These are phyloP conservation scores for Geranium incanum DNA, from an alignment of 441 rosid species.

Conservation along the genomic window DNA sequence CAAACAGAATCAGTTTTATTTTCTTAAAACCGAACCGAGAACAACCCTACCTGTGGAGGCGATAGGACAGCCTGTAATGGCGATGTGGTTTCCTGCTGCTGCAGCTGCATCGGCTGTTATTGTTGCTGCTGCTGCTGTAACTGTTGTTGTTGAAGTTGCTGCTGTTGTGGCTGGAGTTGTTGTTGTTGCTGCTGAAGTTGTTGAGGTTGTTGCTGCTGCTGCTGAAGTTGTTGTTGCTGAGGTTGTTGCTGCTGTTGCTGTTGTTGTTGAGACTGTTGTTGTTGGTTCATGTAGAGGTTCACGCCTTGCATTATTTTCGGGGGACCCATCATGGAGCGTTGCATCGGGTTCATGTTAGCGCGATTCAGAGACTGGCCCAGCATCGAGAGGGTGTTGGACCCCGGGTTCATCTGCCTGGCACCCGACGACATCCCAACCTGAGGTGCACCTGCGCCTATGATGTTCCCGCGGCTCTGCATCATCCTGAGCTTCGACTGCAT, in stretches of 20 bases:
- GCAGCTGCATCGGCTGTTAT: slow-evolving; percentile 31
- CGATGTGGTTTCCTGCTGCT: slow-evolving; percentile 53
- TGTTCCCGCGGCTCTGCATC: slow-evolving; percentile 26
- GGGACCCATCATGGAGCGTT: slow-evolving; percentile 61
- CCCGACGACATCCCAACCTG: slow-evolving; percentile 71
- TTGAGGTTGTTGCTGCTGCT: slow-evolving; percentile 21
- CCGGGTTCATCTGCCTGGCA: slow-evolving; percentile 54
- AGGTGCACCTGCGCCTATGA: slow-evolving; percentile 47
- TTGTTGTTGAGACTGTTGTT: slow-evolving; percentile 32
- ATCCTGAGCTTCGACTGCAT: slow-evolving; percentile 33
- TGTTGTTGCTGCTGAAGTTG: slow-evolving; percentile 20
- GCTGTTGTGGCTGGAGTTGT: slow-evolving; percentile 22
- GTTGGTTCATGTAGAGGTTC: slow-evolving; percentile 60
- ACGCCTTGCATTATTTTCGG: slow-evolving; percentile 72
- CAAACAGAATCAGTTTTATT: too few relatives aligned
- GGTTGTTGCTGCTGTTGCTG: not conserved
- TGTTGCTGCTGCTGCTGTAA: slow-evolving; percentile 22
- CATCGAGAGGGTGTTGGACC: slow-evolving; percentile 57
- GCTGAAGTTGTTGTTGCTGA: slow-evolving; percentile 21
- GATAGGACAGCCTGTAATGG: slow-evolving; percentile 74
- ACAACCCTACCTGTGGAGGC: slow-evolving; percentile 52
- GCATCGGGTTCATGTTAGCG: slow-evolving; percentile 52
- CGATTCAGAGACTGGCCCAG: slow-evolving; percentile 55
- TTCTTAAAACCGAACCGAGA: too few relatives aligned
- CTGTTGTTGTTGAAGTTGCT: slow-evolving; percentile 14